These are phyloP conservation scores for Bretziella fagacearum DNA, from an alignment of 2,329 filamentous ascomycete genomes.

Conservation along the genomic window DNA sequence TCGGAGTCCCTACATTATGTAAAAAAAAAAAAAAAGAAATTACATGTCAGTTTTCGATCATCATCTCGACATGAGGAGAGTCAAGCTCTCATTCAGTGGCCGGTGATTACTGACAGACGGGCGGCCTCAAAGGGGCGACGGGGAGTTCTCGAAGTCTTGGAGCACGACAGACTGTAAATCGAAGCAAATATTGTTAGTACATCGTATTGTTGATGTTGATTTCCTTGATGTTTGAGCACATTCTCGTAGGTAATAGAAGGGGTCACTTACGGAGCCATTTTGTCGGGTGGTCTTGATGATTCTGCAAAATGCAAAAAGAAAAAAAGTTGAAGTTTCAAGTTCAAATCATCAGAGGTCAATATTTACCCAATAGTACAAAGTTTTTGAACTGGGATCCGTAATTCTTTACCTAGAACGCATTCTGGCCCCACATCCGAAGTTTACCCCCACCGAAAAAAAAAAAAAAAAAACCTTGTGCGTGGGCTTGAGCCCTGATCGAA, in stretches of 20 bases:
- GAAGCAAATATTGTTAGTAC: conserved; percentile 15
- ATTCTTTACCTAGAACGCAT: background rate
- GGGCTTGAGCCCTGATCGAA: conserved; percentile 14
- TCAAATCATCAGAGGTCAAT: conserved; percentile 5
- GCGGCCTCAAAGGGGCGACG: conserved; percentile 97
- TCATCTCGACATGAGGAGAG: conserved; percentile 90
- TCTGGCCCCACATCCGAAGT: conserved; percentile 11
- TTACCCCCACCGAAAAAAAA: conserved; percentile 7
- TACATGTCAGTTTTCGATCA: conserved; percentile 44
- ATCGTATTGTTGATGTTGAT: background rate
- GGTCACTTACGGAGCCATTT: conserved; percentile 29
- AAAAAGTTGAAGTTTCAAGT: conserved; percentile 14
- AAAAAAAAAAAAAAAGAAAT: conserved; percentile 18
- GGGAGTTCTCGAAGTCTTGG: conserved; percentile 99
- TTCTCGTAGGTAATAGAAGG: background rate
- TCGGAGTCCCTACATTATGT: conserved; percentile 70
- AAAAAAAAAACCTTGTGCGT: conserved; percentile 11
- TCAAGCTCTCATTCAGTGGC: conserved; percentile 97
- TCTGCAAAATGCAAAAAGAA: conserved; percentile 12
- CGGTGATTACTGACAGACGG: conserved; percentile 92
- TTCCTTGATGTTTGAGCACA: background rate
- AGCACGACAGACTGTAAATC: conserved; percentile 41
- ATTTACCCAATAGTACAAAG: background rate
- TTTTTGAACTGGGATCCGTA: background rate
- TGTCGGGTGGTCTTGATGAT: conserved; percentile 19